These are phyloP conservation scores for Tylopilus sp. DNA, from an alignment of 768 basidiomycete species.

Conservation along the genomic window DNA sequence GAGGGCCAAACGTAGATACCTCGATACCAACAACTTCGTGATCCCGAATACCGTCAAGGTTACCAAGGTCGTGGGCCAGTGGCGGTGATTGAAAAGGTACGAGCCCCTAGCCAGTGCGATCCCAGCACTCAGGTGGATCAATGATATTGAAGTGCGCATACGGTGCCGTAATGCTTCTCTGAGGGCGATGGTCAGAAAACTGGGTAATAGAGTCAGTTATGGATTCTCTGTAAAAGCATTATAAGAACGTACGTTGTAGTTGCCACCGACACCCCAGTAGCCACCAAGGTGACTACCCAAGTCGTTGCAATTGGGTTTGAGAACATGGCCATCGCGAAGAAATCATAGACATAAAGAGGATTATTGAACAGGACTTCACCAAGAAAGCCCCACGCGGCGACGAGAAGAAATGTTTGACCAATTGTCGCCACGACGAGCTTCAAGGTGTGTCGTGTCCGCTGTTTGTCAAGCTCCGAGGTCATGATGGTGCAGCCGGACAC, in stretches of 20 bases:
- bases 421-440: too few species aligned
- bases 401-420: too few species aligned
- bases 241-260: background rate
- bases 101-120: slow-evolving; percentile 4
- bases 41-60: slow-evolving; percentile 9
- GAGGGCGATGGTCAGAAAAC: slow-evolving; percentile 7
- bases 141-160: slow-evolving; percentile 9
- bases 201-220: background rate
- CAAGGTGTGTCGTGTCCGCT: too few species aligned
- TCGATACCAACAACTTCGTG: slow-evolving; percentile 11
- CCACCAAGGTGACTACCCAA: background rate
- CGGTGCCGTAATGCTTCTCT: slow-evolving; percentile 17
- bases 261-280: background rate
- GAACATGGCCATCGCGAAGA: too few species aligned
- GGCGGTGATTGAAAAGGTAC: background rate
- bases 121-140: slow-evolving; percentile 9
- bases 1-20: background rate
- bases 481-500: too few species aligned
- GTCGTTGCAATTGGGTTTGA: background rate
- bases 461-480: too few species aligned
- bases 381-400: too few species aligned
- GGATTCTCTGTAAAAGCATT: background rate
- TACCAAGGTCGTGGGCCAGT: background rate
- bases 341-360: too few species aligned
- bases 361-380: too few species aligned